Conservation (phyloP, 192 early-diverging fungal genomes). For the Cladochytrium replicatum region DNA sequence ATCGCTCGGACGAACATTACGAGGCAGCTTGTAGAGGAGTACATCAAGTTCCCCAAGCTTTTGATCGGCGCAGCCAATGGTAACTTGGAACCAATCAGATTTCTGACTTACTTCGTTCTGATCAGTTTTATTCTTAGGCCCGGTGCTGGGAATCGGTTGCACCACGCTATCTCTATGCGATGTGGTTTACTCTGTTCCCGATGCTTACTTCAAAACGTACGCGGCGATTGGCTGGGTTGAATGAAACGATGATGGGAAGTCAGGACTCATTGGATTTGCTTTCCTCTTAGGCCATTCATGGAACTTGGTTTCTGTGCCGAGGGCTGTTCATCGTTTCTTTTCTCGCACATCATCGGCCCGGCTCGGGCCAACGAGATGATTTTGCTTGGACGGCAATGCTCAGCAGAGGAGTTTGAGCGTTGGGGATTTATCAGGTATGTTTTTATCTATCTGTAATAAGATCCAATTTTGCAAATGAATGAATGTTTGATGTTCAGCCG, state of each 20-base stretch:
- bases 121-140: neutral
- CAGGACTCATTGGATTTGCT: too few species aligned
- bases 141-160: slow-evolving; percentile 47
- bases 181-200: slow-evolving; percentile 51
- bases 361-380: slow-evolving; percentile 61
- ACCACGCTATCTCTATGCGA: slow-evolving; percentile 66
- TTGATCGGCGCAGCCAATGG: slow-evolving; percentile 64
- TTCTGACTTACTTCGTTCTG: too few species aligned
- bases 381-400: slow-evolving; percentile 42
- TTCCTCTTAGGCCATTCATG: slow-evolving; percentile 72
- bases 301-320: slow-evolving; percentile 66
- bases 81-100: too few species aligned
- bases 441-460: too few species aligned
- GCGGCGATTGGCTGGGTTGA: too few species aligned
- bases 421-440: slow-evolving; percentile 47
- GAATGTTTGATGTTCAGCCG: too few species aligned
- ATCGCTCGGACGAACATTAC: slow-evolving; percentile 16
- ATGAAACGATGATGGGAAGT: too few species aligned
- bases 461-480: too few species aligned
- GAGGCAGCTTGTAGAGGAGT: slow-evolving; percentile 19
- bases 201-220: slow-evolving; percentile 59
- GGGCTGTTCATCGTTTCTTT: slow-evolving; percentile 57
- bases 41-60: slow-evolving; percentile 59
- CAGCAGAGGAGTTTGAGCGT: slow-evolving; percentile 49
- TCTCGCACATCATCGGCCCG: slow-evolving; percentile 59